Conservation (phyloP, 2,329 filamentous ascomycete genomes). For the Hypocreales sp. region DNA sequence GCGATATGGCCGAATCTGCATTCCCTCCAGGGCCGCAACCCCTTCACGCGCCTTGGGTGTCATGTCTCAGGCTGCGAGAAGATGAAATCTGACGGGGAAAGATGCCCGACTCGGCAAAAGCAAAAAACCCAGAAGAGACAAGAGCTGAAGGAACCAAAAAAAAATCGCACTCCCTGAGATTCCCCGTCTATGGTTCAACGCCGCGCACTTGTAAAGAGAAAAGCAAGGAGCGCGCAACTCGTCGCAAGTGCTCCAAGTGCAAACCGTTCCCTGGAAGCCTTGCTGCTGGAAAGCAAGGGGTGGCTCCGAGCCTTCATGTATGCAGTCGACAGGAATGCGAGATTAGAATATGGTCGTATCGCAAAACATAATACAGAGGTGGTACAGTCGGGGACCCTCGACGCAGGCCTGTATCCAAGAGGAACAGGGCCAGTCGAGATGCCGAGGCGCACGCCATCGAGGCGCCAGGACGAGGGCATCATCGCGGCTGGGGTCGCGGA, state of each 20-base stretch:
- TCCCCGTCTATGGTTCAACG: constrained; percentile 18
- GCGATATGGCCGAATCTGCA: constrained; percentile 12
- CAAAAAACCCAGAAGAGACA: constrained; percentile 1
- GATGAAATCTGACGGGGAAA: constrained; percentile 5
- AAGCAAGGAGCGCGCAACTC: too few relatives aligned
- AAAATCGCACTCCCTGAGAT: constrained; percentile 8
- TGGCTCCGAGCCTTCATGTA: constrained; percentile 21
- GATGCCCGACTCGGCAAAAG: constrained; percentile 1
- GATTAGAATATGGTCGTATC: constrained; percentile 3
- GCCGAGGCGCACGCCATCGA: too few relatives aligned
- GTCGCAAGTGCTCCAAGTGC: too few relatives aligned
- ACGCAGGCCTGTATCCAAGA: too few relatives aligned
- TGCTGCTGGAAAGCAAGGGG: constrained; percentile 22
- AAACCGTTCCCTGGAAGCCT: constrained; percentile 9
- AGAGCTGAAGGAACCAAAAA: constrained; percentile 3
- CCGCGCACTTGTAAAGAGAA: constrained; percentile 12
- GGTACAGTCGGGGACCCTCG: constrained; percentile 7
- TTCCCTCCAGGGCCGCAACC: constrained; percentile 9
- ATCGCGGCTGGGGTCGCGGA: constrained; percentile 24
- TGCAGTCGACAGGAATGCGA: constrained; percentile 17
- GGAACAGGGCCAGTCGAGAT: too few relatives aligned
- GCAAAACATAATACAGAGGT: constrained; percentile 12
- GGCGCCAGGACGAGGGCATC: constrained; percentile 6
- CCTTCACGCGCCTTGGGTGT: background rate
- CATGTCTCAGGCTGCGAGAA: constrained; percentile 5